Base-by-base conservation (phyloP, 805 yeast genomes). In the Ogataea wickerhamii region DNA sequence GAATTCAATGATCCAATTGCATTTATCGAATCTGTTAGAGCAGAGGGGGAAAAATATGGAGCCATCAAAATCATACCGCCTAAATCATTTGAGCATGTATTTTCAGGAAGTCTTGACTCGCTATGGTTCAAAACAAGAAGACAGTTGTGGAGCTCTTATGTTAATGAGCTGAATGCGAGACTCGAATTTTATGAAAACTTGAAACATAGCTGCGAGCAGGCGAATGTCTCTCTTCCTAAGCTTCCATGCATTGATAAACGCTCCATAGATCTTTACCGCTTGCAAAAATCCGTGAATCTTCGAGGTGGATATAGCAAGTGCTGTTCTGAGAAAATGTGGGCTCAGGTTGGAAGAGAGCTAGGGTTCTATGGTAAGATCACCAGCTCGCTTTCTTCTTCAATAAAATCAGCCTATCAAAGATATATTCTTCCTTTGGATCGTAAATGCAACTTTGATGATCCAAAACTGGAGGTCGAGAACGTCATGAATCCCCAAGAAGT, bases 41-140 rank as follows among this genome's bases (percentile, higher is more conserved):
- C 70, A 0, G 50, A 70, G 7, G 95, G 93, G 2, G 60, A 56
- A 22, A 56, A 63, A 20, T 77, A 71, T 56, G 96, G 96, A 0
- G 88, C 93, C 52, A 61, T 87, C 30, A 89, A 88, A 53, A 56
- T 89, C 2, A 66, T 74, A 5, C 81, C 94, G 4, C 89, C 91
- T 0, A 41, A 42, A 0, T 51, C 48, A 2, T 75, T 74, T 66
- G 55, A 61, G 14, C 37, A 33, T 14, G 49, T 44, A 8, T 62
- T 60, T 36, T 41, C 58, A 8, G 48, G 64, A 16, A 72, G 74
- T 46, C 60, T 77, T 3, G 75, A 73, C 38, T 48, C 66, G 12
- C 67, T 74, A 43, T 70, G 76, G 71, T 74, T 80, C 53, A 70
- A 67, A 38, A 63, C 81, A 1, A 67, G 70, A 35, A 59, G 73